Evolutionary conservation across 306 rosid species (phyloP).

Genomic region (Gleditsia sinensis): DNA sequence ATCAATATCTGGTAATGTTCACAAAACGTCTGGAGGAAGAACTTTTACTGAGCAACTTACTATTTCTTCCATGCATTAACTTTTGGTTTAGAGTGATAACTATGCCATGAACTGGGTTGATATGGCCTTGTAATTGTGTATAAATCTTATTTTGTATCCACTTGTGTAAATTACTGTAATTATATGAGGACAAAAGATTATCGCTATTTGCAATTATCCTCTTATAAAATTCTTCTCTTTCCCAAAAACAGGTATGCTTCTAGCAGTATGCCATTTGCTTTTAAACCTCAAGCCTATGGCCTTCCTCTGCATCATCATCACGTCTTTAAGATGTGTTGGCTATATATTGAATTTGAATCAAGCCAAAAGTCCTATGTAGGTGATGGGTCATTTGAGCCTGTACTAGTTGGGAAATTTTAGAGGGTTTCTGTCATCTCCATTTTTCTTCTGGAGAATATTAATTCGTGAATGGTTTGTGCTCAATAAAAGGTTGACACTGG

Average conservation of each 20-base stretch:
- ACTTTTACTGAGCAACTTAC: neutral
- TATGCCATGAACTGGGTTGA: neutral
- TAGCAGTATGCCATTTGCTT: neutral
- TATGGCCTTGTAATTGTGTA: neutral
- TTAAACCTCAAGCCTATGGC: neutral
- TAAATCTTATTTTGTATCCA: neutral
- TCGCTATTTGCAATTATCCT: neutral
- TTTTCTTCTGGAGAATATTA: neutral
- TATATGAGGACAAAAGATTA: neutral
- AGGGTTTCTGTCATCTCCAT: neutral
- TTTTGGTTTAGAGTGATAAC: conserved; percentile 1
- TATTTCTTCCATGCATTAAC: neutral
- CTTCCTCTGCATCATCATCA: neutral
- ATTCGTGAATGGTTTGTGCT: neutral
- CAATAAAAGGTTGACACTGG: neutral
- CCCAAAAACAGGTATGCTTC: neutral
- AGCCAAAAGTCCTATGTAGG: neutral
- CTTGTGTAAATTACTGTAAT: neutral
- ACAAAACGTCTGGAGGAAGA: neutral
- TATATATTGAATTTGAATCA: neutral
- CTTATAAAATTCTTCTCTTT: neutral
- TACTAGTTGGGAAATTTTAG: neutral
- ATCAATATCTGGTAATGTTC: neutral
- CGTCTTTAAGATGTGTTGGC: neutral
- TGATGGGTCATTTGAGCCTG: neutral